These are phyloP conservation scores for Canariomyces notabilis DNA, from an alignment of 2,329 filamentous ascomycete genomes.

Conservation along the genomic window DNA sequence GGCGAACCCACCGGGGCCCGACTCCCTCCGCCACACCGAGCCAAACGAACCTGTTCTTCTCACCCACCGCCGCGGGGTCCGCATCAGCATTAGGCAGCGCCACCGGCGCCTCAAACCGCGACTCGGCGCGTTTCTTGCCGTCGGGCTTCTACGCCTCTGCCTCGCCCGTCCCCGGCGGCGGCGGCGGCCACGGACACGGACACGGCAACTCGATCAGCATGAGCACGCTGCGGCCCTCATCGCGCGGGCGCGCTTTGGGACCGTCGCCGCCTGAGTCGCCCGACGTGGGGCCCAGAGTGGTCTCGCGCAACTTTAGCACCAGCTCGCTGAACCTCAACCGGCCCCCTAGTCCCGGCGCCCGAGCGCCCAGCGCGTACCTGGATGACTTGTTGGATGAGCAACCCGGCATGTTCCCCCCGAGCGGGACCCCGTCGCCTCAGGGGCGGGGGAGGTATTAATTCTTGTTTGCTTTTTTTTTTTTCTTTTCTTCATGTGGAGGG, in stretches of 20 bases:
- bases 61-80: slow-evolving; percentile 73
- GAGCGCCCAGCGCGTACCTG: slow-evolving; percentile 82
- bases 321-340: slow-evolving; percentile 64
- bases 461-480: too few relatives aligned
- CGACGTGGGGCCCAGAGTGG: slow-evolving; percentile 41
- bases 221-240: slow-evolving; percentile 57
- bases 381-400: slow-evolving; percentile 85
- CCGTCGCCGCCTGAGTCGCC: slow-evolving; percentile 64
- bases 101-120: slow-evolving; percentile 53
- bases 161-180: slow-evolving; percentile 47
- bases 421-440: slow-evolving; percentile 6
- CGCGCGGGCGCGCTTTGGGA: slow-evolving; percentile 45
- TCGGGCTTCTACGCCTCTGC: slow-evolving; percentile 81
- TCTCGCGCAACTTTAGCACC: slow-evolving; percentile 46
- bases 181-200: slow-evolving; percentile 18
- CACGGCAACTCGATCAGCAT: slow-evolving; percentile 54
- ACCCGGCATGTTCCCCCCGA: slow-evolving; percentile 45
- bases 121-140: slow-evolving; percentile 71
- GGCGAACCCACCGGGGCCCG: slow-evolving; percentile 49
- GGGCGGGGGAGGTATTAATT: slow-evolving; percentile 12
- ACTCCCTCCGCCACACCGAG: slow-evolving; percentile 54
- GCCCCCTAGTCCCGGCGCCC: slow-evolving; percentile 51
- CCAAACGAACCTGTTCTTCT: slow-evolving; percentile 82
- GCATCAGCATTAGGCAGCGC: slow-evolving; percentile 53
- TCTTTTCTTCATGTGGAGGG: background rate